phyloP scores from a whole-genome alignment of 768 basidiomycete species.

The Lactarius sanguifluus region DNA sequence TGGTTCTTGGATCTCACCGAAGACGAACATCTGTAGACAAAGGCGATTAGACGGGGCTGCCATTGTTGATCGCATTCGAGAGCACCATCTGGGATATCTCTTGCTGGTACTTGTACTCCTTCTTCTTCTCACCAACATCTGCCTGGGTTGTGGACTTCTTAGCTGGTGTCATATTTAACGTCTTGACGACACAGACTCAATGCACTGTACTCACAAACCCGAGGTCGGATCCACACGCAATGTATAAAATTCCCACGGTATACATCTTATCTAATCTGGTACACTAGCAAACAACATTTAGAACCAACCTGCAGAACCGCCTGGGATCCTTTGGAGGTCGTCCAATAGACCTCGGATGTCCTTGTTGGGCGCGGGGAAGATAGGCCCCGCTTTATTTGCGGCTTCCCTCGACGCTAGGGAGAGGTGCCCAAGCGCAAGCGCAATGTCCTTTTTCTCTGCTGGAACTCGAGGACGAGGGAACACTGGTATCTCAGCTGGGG shows the following conservation, averaged over 20 bases:
- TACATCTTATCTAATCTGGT: neutral
- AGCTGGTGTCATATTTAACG: constrained; percentile 25
- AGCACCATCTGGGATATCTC: constrained; percentile 93
- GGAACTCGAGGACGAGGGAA: neutral
- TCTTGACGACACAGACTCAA: neutral
- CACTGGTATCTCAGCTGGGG: neutral
- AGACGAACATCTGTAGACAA: constrained; percentile 83
- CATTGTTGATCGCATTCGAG: neutral
- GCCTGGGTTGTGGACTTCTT: constrained; percentile 22
- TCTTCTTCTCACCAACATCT: constrained; percentile 28
- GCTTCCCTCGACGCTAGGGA: neutral
- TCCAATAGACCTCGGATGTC: constrained; percentile 14
- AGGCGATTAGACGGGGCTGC: constrained; percentile 6
- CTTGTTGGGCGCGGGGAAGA: constrained; percentile 7
- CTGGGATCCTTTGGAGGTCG: neutral
- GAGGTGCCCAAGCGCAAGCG: constrained; percentile 6
- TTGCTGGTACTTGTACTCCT: constrained; percentile 85
- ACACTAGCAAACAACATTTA: neutral
- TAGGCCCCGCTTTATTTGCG: neutral
- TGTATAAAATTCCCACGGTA: neutral
- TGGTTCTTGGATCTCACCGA: constrained; percentile 93
- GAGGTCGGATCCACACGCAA: neutral
- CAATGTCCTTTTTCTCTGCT: constrained; percentile 3
- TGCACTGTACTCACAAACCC: neutral
- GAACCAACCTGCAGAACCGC: neutral